Base-by-base conservation (phyloP, 2,329 filamentous ascomycete species). In the Hypoxylon rubiginosum region DNA sequence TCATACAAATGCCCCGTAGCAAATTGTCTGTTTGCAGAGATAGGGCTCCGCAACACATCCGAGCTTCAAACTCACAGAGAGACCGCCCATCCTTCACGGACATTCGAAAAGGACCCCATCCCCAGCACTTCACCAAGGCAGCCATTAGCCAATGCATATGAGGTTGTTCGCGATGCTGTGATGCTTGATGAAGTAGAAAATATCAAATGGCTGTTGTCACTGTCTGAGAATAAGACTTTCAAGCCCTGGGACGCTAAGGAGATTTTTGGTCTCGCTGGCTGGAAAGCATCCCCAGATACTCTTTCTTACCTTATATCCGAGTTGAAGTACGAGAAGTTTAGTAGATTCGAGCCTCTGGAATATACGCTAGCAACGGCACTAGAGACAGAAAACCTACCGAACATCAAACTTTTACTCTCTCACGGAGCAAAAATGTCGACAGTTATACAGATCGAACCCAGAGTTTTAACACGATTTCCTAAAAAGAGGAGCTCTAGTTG, bases 11-110 rank as follows among this genome's bases (percentile, higher is more conserved):
- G 64, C 19, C 21, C 55, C 4, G 15, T n/a, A 32, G 4, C 15
- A 1, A 39, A 45, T 17, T 67, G 64, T 50, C 19, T 61, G 9
- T 67, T 67, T 53, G 32, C 56, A 7, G 52, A 67, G 5, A 41
- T 67, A 26, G 64, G 64, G 8, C 64, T 67, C 41, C 32, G 8
- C 6, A 30, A 60, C 24, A 9, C 11, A 51, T 17, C 21, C 26
- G 56, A 58, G 24, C 52, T 67, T 30, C 19, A 58, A 32, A 57
- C 26, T 24, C 64, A 67, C 34, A 39, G 17, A 1, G 4, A 4
- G 10, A 28, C 26, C 3, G 19, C 41, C 17, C 64, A 67, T 46
- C 19, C 56, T 41, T 19, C 41, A n/a, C 39, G 32, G 15, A 57
- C 3, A 2, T 24, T 13, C 3, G 15, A 13, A 11, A 21, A 32